Evolutionary conservation across 2,329 filamentous ascomycete species (phyloP), one percentile per base, ranked within the genome.

Genomic region (Alternaria gaisen): DNA sequence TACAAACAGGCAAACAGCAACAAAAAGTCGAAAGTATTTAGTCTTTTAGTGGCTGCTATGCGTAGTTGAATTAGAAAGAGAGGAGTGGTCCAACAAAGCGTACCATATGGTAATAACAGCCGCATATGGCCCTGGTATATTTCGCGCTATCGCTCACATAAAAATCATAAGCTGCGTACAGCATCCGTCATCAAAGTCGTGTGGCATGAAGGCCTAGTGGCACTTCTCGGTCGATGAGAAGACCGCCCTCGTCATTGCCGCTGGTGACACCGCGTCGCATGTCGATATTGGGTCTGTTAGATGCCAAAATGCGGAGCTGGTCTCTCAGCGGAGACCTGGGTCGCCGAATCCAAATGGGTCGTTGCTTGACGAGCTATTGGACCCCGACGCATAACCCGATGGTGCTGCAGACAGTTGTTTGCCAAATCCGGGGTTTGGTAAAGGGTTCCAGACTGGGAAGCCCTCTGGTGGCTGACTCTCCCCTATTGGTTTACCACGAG

Each of bases 401-500:
- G 73, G 71, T n/a, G 74, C 64, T n/a, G 65, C 66, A 43, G 73
- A 75, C 20, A 20, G 16, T 54, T 65, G 58, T 46, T 72, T 74
- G 22, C 57, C 56, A 28, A 68, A 44, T 30, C 60, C 55, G 14
- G 69, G 70, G 22, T 66, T 55, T 20, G 66, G 63, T 7, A 65
- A 59, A 28, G 76, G 75, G 9, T 72, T 84, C 88, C 88, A 91
- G 3, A 88, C 77, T 0, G 87, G 86, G 14, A 90, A 79, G 2
- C 87, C 88, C 43, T 85, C 84, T 1, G 83, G 80, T 1, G 90
- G 90, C 60, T 87, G 82, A 30, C 88, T 84, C 62, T 90, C 87
- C n/a, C 87, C 89, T 20, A 78, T 80, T 1, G 91, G 88, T 28
- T 80, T 83, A 3, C 91, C 90, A 5, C 82, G 83, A 46, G 86